Percentiles rank a stretch among this genome's conserved stretches.
phyloP scores from a whole-genome alignment of 2,329 filamentous ascomycete species.

The Sphaerulina musiva region DNA sequence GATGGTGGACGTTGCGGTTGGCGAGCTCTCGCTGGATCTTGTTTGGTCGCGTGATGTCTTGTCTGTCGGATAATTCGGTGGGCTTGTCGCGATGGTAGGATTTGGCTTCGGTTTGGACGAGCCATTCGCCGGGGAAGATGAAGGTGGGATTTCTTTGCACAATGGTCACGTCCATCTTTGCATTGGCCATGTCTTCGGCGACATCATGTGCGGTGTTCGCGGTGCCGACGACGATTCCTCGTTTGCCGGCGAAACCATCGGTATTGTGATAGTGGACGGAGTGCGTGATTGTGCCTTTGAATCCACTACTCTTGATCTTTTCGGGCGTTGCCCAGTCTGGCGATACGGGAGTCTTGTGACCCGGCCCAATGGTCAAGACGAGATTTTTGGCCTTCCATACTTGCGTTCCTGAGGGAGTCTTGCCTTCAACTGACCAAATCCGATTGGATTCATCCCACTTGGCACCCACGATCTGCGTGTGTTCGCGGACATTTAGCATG shows the following conservation, averaged over 20 bases:
- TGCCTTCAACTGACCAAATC: conserved; percentile 33
- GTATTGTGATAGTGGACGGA: conserved; percentile 34
- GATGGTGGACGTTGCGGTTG: conserved; percentile 27
- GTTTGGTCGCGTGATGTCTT: conserved; percentile 26
- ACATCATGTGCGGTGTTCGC: conserved; percentile 48
- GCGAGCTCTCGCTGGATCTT: conserved; percentile 30
- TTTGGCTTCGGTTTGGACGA: conserved; percentile 14
- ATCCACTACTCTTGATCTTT: conserved; percentile 35
- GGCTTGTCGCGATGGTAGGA: conserved; percentile 21
- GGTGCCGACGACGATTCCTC: conserved; percentile 43
- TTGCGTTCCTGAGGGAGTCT: not conserved
- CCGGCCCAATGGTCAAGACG: conserved; percentile 32
- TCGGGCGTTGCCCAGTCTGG: conserved; percentile 22
- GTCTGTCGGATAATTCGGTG: conserved; percentile 20
- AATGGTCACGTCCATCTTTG: conserved; percentile 41
- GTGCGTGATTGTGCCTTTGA: conserved; percentile 36
- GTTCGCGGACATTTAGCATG: conserved; percentile 38
- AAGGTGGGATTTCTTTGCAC: conserved; percentile 42
- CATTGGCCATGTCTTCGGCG: conserved; percentile 43
- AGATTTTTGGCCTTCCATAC: conserved; percentile 26
- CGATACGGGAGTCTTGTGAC: conserved; percentile 23
- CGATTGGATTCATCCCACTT: conserved; percentile 35
- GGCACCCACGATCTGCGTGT: conserved; percentile 34
- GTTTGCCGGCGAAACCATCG: conserved; percentile 36
- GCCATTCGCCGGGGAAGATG: conserved; percentile 32